Conservation (phyloP, 345 rosid genomes). For the Bruguiera sexangula region DNA sequence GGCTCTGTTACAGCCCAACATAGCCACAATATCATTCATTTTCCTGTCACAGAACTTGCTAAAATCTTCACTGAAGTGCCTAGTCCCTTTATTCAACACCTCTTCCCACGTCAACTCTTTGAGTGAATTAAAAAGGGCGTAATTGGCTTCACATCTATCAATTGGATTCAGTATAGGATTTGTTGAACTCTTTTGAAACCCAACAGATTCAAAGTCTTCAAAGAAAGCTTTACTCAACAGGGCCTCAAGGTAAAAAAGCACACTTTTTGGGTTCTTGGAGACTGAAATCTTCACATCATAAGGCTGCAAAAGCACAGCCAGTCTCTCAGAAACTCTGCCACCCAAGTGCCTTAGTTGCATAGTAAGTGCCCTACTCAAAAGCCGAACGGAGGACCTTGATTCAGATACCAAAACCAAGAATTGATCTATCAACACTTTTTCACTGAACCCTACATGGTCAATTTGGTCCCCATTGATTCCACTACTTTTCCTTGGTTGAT, state of each 20-base stretch:
- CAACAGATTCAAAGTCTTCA: constrained; percentile 78
- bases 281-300: constrained; percentile 57
- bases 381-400: constrained; percentile 57
- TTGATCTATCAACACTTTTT: constrained; percentile 49
- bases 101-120: constrained; percentile 78
- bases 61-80: constrained; percentile 83
- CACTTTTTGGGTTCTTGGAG: constrained; percentile 55
- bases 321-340: constrained; percentile 50
- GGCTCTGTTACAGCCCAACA: constrained; percentile 78
- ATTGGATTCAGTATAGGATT: constrained; percentile 66
- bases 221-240: constrained; percentile 67
- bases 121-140: constrained; percentile 52
- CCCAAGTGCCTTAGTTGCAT: constrained; percentile 62
- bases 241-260: constrained; percentile 64
- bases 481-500: constrained; percentile 11
- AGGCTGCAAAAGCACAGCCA: constrained; percentile 68
- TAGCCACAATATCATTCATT: constrained; percentile 80
- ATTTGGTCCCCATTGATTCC: constrained; percentile 22
- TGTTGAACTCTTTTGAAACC: constrained; percentile 56
- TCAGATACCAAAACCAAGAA: constrained; percentile 66
- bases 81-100: constrained; percentile 75
- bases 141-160: constrained; percentile 65
- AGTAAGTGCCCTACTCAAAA: constrained; percentile 61
- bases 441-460: constrained; percentile 29
- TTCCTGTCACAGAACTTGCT: constrained; percentile 85